Conservation (phyloP, 768 basidiomycete genomes). For the Boletus rubescentipes region DNA sequence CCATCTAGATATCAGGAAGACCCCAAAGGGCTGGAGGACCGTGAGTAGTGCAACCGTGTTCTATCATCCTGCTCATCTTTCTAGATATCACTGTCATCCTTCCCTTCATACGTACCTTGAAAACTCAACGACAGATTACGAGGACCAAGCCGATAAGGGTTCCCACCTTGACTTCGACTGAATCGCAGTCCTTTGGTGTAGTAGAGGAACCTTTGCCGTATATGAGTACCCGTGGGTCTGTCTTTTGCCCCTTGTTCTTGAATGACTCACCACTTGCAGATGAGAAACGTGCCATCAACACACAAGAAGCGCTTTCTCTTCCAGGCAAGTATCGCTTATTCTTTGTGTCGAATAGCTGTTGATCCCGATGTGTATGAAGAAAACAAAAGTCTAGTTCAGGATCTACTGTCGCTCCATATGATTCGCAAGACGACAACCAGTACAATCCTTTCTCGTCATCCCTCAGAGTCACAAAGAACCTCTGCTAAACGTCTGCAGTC, state of each 20-base stretch:
- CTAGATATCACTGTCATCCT: conserved; percentile 45
- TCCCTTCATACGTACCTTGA: conserved; percentile 41
- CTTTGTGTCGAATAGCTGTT: background rate
- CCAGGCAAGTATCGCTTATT: conserved; percentile 7
- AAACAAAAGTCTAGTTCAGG: conserved; percentile 27
- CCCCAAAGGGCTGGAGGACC: conserved; percentile 32
- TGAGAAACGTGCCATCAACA: conserved; percentile 27
- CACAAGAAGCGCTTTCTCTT: conserved; percentile 31
- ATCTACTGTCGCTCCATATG: conserved; percentile 40
- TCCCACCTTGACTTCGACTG: conserved; percentile 11
- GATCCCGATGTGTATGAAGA: conserved; percentile 3
- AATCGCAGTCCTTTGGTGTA: background rate
- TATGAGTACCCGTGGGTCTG: conserved; percentile 10
- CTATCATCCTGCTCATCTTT: background rate
- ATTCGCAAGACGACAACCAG: conserved; percentile 32
- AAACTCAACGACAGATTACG: conserved; percentile 24
- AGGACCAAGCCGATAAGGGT: conserved; percentile 16
- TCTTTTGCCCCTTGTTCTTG: background rate
- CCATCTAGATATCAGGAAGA: conserved; percentile 44
- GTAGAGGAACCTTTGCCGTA: conserved; percentile 7
- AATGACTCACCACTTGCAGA: conserved; percentile 6
- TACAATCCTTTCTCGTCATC: conserved; percentile 38
- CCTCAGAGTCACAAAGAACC: conserved; percentile 15
- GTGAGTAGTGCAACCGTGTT: conserved; percentile 29
- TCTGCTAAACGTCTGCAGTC: conserved; percentile 27